A percentile compares a stretch with the other conserved stretches of the same genome.
Evolutionary conservation across 208 protist genomes (phyloP).

Genomic region (Trypanosoma grayi): DNA sequence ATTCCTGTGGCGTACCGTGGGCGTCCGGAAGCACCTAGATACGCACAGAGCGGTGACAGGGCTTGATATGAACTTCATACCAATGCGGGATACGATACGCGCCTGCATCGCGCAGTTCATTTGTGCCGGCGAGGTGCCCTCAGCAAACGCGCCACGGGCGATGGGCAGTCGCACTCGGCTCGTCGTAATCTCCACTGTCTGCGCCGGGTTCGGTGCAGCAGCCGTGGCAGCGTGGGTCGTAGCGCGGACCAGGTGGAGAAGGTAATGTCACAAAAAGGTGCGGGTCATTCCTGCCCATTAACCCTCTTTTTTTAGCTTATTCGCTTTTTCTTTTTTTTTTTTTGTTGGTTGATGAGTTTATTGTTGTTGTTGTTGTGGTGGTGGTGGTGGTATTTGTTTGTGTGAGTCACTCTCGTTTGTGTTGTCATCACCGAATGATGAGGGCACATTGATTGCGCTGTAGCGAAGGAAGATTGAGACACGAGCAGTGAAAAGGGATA

Average conservation of each 20-base stretch:
- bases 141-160: slow-evolving; percentile 8
- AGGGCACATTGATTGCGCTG: background rate
- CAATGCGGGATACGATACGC: slow-evolving; percentile 67
- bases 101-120: slow-evolving; percentile 76
- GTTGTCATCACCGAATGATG: background rate
- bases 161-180: background rate
- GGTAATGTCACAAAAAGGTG: slow-evolving; percentile 7
- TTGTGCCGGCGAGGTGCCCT: slow-evolving; percentile 38
- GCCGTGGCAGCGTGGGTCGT: slow-evolving; percentile 22
- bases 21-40: slow-evolving; percentile 74
- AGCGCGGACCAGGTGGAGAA: slow-evolving; percentile 9
- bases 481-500: background rate
- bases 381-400: background rate
- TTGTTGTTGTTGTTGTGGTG: background rate
- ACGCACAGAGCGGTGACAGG: slow-evolving; percentile 45
- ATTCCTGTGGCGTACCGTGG: slow-evolving; percentile 82
- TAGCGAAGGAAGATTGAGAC: background rate
- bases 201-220: slow-evolving; percentile 28
- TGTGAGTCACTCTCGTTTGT: too few relatives aligned
- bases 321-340: background rate
- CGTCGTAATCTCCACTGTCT: background rate
- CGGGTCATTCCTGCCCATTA: background rate
- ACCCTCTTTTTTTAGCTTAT: background rate
- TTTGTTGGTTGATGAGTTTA: background rate
- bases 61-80: slow-evolving; percentile 72